A percentile compares a stretch with the other conserved stretches of the same genome.
Conservation (phyloP, 805 yeast genomes). For the Candida caryicola region DNA sequence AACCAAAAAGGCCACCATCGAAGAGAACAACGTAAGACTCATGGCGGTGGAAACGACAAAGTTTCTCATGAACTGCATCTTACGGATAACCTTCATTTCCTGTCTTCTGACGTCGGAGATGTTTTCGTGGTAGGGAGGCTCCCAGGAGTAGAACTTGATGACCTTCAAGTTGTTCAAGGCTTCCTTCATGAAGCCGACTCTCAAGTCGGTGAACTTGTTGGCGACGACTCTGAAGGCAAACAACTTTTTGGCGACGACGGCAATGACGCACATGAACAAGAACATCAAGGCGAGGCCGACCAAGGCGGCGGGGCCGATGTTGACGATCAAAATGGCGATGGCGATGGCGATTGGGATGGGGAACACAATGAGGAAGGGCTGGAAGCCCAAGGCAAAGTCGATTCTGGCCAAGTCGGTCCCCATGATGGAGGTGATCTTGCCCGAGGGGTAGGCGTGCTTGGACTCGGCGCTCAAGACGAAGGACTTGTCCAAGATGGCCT, state of each 20-base stretch:
- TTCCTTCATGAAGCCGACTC: constrained; percentile 77
- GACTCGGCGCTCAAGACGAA: constrained; percentile 19
- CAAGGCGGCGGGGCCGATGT: constrained; percentile 24
- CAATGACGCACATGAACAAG: constrained; percentile 38
- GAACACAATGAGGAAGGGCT: constrained; percentile 21
- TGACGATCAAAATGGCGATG: constrained; percentile 21
- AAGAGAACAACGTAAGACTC: constrained; percentile 65
- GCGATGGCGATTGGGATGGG: constrained; percentile 24
- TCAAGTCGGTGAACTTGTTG: constrained; percentile 64
- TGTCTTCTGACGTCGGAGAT: constrained; percentile 53
- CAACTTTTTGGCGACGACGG: constrained; percentile 48
- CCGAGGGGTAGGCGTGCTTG: constrained; percentile 20
- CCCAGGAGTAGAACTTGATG: constrained; percentile 92
- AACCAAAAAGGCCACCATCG: constrained; percentile 53
- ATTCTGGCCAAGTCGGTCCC: constrained; percentile 27
- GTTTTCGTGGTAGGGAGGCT: constrained; percentile 63
- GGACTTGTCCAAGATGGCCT: constrained; percentile 22
- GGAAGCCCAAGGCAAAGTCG: constrained; percentile 28
- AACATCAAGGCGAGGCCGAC: constrained; percentile 24
- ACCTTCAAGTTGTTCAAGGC: constrained; percentile 72
- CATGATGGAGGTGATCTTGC: constrained; percentile 28
- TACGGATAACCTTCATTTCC: constrained; percentile 62
- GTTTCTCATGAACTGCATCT: constrained; percentile 64
- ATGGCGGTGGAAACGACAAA: constrained; percentile 61
- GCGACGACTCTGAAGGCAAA: constrained; percentile 56